These are phyloP conservation scores for Telfairia occidentalis DNA, from an alignment of 331 rosid genomes.

Conservation along the genomic window DNA sequence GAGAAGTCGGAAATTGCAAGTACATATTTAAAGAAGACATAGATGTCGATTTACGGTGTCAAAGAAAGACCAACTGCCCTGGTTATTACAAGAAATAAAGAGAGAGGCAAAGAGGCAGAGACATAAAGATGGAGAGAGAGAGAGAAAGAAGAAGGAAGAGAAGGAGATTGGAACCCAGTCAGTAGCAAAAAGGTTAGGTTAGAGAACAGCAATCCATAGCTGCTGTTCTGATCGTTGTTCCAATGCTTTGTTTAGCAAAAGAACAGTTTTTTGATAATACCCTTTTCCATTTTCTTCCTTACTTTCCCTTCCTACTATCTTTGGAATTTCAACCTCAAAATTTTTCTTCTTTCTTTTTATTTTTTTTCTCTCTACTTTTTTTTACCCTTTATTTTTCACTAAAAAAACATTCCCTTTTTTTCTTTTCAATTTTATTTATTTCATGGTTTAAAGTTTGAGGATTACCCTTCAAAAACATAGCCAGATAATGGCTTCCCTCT, in stretches of 20 bases:
- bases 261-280: background rate
- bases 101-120: background rate
- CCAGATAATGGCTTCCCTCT: background rate
- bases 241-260: constrained; percentile 9
- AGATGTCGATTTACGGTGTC: background rate
- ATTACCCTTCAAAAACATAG: background rate
- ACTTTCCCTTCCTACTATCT: constrained; percentile 12
- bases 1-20: background rate
- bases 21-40: background rate
- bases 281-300: constrained; percentile 10
- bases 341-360: background rate
- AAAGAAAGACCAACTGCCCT: constrained; percentile 1
- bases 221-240: constrained; percentile 10
- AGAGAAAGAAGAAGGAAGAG: background rate
- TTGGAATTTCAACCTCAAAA: constrained; percentile 8
- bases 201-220: constrained; percentile 16
- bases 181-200: constrained; percentile 14
- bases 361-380: background rate
- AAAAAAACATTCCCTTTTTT: background rate
- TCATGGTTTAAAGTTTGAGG: background rate
- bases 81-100: background rate
- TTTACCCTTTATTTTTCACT: background rate
- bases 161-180: constrained; percentile 6
- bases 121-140: background rate
- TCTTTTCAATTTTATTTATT: background rate